Evolutionary conservation across 2,329 filamentous ascomycete species (phyloP).

Genomic region (Penicillium psychrosexuale): DNA sequence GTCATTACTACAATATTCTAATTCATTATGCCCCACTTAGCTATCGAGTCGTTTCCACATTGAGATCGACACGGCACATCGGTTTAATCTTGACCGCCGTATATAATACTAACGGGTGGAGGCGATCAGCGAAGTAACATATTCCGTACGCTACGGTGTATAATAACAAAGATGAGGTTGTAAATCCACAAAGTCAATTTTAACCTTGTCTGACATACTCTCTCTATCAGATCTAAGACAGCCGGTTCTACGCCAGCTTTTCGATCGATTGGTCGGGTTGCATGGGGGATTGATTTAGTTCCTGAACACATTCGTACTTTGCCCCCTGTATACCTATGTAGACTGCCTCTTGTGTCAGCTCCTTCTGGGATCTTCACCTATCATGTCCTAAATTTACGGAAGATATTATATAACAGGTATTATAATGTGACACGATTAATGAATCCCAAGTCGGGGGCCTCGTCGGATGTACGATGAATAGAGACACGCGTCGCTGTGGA

Average conservation of each 20-base stretch:
- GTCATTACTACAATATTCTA: background rate
- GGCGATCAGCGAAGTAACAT: background rate
- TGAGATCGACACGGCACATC: constrained; percentile 10
- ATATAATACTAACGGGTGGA: constrained; percentile 2
- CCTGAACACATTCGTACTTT: constrained; percentile 37
- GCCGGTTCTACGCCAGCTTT: background rate
- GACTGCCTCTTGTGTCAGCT: background rate
- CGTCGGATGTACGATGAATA: background rate
- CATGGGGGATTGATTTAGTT: background rate
- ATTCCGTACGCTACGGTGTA: background rate
- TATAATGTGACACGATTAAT: no score
- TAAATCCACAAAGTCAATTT: no score
- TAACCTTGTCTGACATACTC: background rate
- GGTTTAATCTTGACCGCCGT: constrained; percentile 6
- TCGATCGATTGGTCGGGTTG: background rate
- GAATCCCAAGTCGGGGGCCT: background rate
- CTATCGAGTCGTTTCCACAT: background rate
- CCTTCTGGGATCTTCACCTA: background rate
- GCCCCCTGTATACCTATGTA: background rate
- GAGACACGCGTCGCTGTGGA: constrained; percentile 10
- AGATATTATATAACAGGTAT: no score
- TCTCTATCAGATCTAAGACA: background rate
- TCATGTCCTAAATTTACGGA: background rate
- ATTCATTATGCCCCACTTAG: background rate
- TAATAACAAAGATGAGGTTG: background rate